phyloP scores from a whole-genome alignment of 177 flowering plant species.

The Telopea speciosissima region DNA sequence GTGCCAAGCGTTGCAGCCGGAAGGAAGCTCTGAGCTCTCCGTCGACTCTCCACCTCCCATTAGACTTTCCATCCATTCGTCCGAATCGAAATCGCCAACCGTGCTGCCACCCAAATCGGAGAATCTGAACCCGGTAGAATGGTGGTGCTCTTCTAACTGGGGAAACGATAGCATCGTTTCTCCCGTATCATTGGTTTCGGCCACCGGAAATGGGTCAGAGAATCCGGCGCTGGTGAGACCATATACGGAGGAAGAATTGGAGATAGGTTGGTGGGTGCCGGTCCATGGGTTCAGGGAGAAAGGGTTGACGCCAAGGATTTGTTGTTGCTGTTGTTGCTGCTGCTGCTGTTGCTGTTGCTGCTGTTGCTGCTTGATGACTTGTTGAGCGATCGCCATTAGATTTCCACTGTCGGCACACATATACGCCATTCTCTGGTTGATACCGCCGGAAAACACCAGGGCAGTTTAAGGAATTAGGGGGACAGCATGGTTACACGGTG shows the following conservation, averaged over 20 bases:
- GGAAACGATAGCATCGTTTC: conserved; percentile 45
- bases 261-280: conserved; percentile 14
- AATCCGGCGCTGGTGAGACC: conserved; percentile 39
- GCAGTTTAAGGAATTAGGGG: background rate
- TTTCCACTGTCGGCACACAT: conserved; percentile 95
- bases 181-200: conserved; percentile 29
- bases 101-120: conserved; percentile 41
- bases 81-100: conserved; percentile 68
- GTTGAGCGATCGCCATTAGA: conserved; percentile 97
- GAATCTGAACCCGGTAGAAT: conserved; percentile 38
- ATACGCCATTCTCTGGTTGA: conserved; percentile 65
- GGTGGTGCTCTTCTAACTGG: conserved; percentile 30
- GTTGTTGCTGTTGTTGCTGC: conserved; percentile 45
- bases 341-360: conserved; percentile 71
- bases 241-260: conserved; percentile 23
- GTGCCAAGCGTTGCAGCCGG: conserved; percentile 55
- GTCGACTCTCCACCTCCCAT: conserved; percentile 68
- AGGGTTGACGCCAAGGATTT: conserved; percentile 27
- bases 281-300: conserved; percentile 46
- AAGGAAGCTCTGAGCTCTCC: conserved; percentile 50
- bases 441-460: background rate
- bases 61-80: conserved; percentile 94
- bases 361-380: conserved; percentile 86
- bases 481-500: background rate
- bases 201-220: conserved; percentile 38